Conservation (phyloP, 2,329 filamentous ascomycete species). For the Phialophora expanda region DNA sequence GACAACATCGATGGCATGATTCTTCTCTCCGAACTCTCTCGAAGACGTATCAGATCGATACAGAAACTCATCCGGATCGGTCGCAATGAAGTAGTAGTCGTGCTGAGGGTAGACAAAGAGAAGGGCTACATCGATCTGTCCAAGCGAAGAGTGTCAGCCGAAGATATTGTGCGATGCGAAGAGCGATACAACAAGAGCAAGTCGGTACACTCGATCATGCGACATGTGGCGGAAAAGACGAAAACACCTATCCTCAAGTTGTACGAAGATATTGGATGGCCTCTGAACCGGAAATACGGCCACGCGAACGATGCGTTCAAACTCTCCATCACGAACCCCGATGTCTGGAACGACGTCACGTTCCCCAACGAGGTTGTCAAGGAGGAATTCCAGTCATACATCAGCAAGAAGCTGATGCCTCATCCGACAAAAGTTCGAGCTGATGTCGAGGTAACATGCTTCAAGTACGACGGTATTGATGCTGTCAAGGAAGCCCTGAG, state of each 20-base stretch:
- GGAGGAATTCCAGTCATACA: slow-evolving; percentile 91
- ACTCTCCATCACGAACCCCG: slow-evolving; percentile 96
- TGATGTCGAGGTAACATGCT: slow-evolving; percentile 94
- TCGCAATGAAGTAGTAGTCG: slow-evolving; percentile 97
- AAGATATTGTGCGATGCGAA: slow-evolving; percentile 98
- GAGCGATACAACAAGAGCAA: slow-evolving; percentile 99
- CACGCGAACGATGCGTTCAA: slow-evolving; percentile 98
- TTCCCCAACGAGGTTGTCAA: slow-evolving; percentile 86
- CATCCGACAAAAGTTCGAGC: slow-evolving; percentile 99
- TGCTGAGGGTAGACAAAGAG: slow-evolving; percentile 98
- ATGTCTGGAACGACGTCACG: slow-evolving; percentile 90
- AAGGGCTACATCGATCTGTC: slow-evolving; percentile 99
- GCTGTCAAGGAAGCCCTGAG: slow-evolving; percentile 93
- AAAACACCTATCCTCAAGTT: slow-evolving; percentile 90
- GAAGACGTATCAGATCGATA: slow-evolving; percentile 97
- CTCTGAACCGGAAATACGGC: slow-evolving; percentile 95
- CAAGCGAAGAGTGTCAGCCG: slow-evolving; percentile 95
- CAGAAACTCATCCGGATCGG: slow-evolving; percentile 99
- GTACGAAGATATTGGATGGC: slow-evolving; percentile 95
- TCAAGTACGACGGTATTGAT: slow-evolving; percentile 96
- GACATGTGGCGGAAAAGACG: slow-evolving; percentile 97
- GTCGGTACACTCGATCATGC: slow-evolving; percentile 98
- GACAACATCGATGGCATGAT: slow-evolving; percentile 99
- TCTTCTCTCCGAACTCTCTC: slow-evolving; percentile 92
- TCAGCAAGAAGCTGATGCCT: slow-evolving; percentile 93